Evolutionary conservation across 2,329 filamentous ascomycete genomes (phyloP).

Genomic region (Reticulascus tulasneorum): DNA sequence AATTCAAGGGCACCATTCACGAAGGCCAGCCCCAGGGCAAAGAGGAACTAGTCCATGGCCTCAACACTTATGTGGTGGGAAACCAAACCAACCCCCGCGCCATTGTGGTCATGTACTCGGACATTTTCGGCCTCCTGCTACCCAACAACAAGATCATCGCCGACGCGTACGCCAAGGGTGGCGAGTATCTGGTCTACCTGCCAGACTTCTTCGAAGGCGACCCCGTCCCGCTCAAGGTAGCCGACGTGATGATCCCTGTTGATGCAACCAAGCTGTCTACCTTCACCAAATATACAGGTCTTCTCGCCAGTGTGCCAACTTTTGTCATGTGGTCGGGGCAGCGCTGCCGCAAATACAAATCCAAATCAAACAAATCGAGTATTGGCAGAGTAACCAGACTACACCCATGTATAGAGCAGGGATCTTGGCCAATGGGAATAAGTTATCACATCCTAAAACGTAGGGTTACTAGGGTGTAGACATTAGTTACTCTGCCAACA

Average conservation of each 20-base stretch:
- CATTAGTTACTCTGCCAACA: too few relatives aligned
- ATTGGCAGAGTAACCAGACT: too few relatives aligned
- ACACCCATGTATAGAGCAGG: too few relatives aligned
- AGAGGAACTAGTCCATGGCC: too few relatives aligned
- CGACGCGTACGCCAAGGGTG: conserved; percentile 41
- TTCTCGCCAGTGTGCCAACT: conserved; percentile 27
- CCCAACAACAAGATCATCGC: conserved; percentile 40
- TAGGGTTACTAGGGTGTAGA: too few relatives aligned
- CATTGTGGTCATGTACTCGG: conserved; percentile 32
- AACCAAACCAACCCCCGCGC: conserved; percentile 22
- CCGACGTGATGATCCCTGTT: conserved; percentile 30
- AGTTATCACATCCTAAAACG: too few relatives aligned
- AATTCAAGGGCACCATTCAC: too few relatives aligned
- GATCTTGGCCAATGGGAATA: too few relatives aligned
- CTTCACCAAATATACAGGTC: conserved; percentile 31
- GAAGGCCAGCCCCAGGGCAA: too few relatives aligned
- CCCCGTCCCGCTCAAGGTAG: conserved; percentile 24
- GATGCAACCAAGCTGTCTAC: conserved; percentile 28
- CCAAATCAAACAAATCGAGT: too few relatives aligned
- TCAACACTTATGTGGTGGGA: conserved; percentile 34
- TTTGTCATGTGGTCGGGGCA: conserved; percentile 26
- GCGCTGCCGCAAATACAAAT: too few relatives aligned
- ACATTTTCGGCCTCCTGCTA: conserved; percentile 40
- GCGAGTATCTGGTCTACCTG: conserved; percentile 41
- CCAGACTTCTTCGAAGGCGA: conserved; percentile 32